Percentiles rank a stretch among this genome's conserved stretches.
Evolutionary conservation across 352 stramenopile genomes (phyloP).

Genomic region (Phytopythium delawarense): DNA sequence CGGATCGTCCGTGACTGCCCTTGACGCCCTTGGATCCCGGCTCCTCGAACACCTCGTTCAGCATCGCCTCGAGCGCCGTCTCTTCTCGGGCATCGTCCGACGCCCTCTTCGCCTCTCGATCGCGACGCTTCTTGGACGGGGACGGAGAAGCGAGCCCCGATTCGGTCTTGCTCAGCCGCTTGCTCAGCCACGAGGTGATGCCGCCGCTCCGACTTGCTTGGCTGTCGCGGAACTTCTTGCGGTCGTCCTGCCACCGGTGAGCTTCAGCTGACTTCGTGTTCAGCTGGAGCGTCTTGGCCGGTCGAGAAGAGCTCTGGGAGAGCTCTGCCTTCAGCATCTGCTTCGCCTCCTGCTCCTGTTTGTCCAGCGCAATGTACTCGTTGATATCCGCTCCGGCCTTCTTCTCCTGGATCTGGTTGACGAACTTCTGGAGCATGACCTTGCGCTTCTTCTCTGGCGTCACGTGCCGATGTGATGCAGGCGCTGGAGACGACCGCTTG

Average conservation of each 20-base stretch:
- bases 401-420: conserved; percentile 29
- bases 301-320: neutral
- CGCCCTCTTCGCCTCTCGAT: neutral
- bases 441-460: conserved; percentile 8
- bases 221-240: conserved; percentile 13
- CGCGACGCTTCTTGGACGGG: neutral
- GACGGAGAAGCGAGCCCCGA: conserved; percentile 5
- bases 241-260: conserved; percentile 16
- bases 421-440: conserved; percentile 17
- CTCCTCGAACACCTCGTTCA: neutral
- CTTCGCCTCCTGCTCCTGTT: conserved; percentile 13
- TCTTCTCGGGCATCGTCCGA: neutral
- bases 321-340: conserved; percentile 9
- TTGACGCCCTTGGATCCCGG: neutral
- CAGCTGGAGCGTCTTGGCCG: neutral
- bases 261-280: conserved; percentile 9
- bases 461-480: neutral
- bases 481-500: neutral
- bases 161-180: conserved; percentile 8
- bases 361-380: conserved; percentile 27
- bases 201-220: neutral
- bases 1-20: neutral
- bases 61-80: neutral
- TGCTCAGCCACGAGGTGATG: conserved; percentile 14
- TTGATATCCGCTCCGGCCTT: conserved; percentile 19